Evolutionary conservation across 495 filamentous ascomycete genomes (phyloP).

Genomic region (Penicillium antarcticum): DNA sequence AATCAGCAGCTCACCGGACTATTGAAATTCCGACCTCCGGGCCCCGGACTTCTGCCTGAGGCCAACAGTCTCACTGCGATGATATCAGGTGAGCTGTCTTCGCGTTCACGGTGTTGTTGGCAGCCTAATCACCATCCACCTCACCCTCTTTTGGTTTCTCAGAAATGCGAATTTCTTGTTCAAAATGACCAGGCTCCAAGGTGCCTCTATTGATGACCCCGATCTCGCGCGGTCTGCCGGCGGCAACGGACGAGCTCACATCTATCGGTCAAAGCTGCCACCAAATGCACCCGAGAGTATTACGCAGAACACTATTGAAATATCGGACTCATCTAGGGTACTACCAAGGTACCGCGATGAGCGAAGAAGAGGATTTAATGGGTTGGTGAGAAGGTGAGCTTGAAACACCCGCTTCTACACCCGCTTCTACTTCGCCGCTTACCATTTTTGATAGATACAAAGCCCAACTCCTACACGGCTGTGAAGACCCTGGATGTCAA

Average conservation of each 20-base stretch:
- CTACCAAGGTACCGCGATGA: constrained; percentile 49
- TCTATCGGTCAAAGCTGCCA: constrained; percentile 44
- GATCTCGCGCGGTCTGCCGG: constrained; percentile 25
- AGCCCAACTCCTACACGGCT: constrained; percentile 79
- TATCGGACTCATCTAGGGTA: constrained; percentile 43
- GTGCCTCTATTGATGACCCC: constrained; percentile 40
- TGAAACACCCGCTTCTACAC: constrained; percentile 4
- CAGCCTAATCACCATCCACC: background rate
- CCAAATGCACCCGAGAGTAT: constrained; percentile 48
- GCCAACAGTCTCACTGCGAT: constrained; percentile 10
- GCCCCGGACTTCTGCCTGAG: constrained; percentile 14
- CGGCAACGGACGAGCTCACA: constrained; percentile 28
- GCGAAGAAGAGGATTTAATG: constrained; percentile 48
- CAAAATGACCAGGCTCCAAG: constrained; percentile 47
- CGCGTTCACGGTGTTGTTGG: background rate
- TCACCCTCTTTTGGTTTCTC: background rate
- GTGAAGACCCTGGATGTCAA: constrained; percentile 62
- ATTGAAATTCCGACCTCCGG: constrained; percentile 2
- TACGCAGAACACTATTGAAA: constrained; percentile 45
- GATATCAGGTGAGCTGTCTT: constrained; percentile 24
- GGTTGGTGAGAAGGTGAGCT: constrained; percentile 49
- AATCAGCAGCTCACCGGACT: background rate
- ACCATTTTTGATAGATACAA: constrained; percentile 58
- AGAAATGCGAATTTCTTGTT: constrained; percentile 26
- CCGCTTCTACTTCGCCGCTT: background rate